These are phyloP conservation scores for Colletotrichum sojae DNA, from an alignment of 2,329 filamentous ascomycete genomes.

Conservation along the genomic window DNA sequence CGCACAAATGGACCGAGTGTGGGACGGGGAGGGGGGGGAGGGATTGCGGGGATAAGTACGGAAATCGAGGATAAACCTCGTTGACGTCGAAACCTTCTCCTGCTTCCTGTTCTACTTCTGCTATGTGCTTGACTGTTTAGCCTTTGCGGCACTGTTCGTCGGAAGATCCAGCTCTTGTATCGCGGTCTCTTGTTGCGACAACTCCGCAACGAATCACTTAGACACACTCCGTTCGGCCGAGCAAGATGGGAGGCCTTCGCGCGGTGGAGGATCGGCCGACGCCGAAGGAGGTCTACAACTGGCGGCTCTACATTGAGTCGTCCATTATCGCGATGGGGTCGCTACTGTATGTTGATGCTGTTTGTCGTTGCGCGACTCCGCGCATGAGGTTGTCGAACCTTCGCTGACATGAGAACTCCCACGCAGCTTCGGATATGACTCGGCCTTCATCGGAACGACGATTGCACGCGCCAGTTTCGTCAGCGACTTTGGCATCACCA, in stretches of 20 bases:
- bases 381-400: neutral
- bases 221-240: neutral
- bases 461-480: slow-evolving; percentile 65
- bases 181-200: slow-evolving; percentile 1
- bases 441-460: slow-evolving; percentile 68
- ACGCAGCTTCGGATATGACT: slow-evolving; percentile 65
- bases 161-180: neutral
- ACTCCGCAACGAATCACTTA: neutral
- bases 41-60: slow-evolving; percentile 32
- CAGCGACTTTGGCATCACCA: slow-evolving; percentile 54
- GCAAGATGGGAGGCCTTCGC: slow-evolving; percentile 55
- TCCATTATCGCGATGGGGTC: slow-evolving; percentile 65
- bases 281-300: slow-evolving; percentile 69
- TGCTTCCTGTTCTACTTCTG: neutral
- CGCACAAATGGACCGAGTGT: slow-evolving; percentile 26
- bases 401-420: neutral
- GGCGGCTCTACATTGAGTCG: slow-evolving; percentile 63
- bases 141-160: neutral
- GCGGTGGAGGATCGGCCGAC: slow-evolving; percentile 69
- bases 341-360: slow-evolving; percentile 50
- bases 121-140: neutral
- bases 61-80: slow-evolving; percentile 31
- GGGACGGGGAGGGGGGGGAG: slow-evolving; percentile 8
- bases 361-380: neutral
- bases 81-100: slow-evolving; percentile 1